A percentile compares a stretch with the other conserved stretches of the same genome.
Evolutionary conservation across 441 rosid genomes (phyloP).

Genomic region (Dalechampia spathulata): DNA sequence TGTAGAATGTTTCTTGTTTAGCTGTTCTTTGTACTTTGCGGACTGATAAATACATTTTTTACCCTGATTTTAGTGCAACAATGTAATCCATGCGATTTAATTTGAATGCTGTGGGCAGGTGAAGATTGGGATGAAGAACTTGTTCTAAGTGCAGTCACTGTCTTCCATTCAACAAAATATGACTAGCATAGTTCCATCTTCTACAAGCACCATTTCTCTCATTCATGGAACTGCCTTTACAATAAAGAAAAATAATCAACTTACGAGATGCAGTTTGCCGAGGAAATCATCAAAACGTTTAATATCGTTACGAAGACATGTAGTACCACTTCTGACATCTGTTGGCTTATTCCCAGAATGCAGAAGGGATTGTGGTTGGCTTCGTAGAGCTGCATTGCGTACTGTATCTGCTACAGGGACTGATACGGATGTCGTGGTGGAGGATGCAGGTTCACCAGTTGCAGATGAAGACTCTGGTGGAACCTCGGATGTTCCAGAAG

Average conservation of each 20-base stretch:
- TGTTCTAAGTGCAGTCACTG: slow-evolving; percentile 15
- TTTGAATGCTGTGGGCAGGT: slow-evolving; percentile 23
- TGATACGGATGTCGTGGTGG: slow-evolving; percentile 62
- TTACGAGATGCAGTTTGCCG: slow-evolving; percentile 40
- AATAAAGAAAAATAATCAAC: slow-evolving; percentile 30
- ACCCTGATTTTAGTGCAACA: neutral
- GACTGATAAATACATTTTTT: neutral
- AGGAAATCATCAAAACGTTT: slow-evolving; percentile 35
- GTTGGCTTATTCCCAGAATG: slow-evolving; percentile 43
- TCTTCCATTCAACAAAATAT: slow-evolving; percentile 30
- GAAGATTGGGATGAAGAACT: slow-evolving; percentile 27
- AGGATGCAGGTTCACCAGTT: slow-evolving; percentile 50
- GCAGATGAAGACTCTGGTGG: slow-evolving; percentile 31
- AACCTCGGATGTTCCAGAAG: slow-evolving; percentile 29
- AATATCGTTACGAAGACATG: slow-evolving; percentile 30
- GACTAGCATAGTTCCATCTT: slow-evolving; percentile 51
- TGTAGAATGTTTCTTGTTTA: neutral
- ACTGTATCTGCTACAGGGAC: slow-evolving; percentile 52
- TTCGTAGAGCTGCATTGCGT: slow-evolving; percentile 25
- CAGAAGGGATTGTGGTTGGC: slow-evolving; percentile 27
- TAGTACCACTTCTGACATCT: slow-evolving; percentile 42
- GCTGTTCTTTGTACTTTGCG: neutral
- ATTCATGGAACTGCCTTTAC: slow-evolving; percentile 49
- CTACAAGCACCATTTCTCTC: slow-evolving; percentile 46
- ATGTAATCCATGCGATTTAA: too few relatives aligned